These are phyloP conservation scores for Russula abietina DNA, from an alignment of 768 basidiomycete genomes.

Conservation along the genomic window DNA sequence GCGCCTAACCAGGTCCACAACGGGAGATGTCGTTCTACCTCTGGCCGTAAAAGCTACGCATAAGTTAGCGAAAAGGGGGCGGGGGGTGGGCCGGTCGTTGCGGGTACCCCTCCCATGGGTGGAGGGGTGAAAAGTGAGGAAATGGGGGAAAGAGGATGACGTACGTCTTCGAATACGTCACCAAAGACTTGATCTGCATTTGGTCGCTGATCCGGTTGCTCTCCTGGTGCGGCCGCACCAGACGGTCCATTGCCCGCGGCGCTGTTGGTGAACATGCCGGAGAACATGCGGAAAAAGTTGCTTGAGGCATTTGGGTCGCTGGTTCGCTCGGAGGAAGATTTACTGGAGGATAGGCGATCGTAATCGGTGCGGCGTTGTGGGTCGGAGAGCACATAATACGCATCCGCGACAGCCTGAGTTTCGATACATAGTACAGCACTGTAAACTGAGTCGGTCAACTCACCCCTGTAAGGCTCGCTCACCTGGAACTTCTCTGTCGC, in stretches of 20 bases:
- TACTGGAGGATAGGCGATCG: conserved; percentile 57
- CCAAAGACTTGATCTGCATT: conserved; percentile 79
- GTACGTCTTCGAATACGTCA: conserved; percentile 87
- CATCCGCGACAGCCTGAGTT: conserved; percentile 79
- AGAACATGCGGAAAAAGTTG: conserved; percentile 72
- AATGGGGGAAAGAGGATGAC: conserved; percentile 26
- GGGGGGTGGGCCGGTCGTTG: too few species aligned
- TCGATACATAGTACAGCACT: background rate
- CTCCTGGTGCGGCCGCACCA: conserved; percentile 27
- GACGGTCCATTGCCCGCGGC: conserved; percentile 28
- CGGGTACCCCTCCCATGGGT: too few species aligned
- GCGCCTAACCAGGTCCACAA: conserved; percentile 76
- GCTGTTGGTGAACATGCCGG: conserved; percentile 53
- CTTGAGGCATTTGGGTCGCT: conserved; percentile 61
- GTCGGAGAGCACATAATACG: conserved; percentile 90
- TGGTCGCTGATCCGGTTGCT: conserved; percentile 42
- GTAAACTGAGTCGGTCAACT: conserved; percentile 2
- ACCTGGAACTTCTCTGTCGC: conserved; percentile 88
- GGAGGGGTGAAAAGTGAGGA: background rate
- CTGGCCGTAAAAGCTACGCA: conserved; percentile 76
- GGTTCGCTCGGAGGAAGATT: conserved; percentile 45
- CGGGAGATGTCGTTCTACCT: conserved; percentile 62
- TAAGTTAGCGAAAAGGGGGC: too few species aligned
- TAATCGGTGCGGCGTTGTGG: conserved; percentile 65
- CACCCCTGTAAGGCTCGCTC: conserved; percentile 4